Base-by-base conservation (phyloP, 306 rosid genomes). In the Citrullus amarus region DNA sequence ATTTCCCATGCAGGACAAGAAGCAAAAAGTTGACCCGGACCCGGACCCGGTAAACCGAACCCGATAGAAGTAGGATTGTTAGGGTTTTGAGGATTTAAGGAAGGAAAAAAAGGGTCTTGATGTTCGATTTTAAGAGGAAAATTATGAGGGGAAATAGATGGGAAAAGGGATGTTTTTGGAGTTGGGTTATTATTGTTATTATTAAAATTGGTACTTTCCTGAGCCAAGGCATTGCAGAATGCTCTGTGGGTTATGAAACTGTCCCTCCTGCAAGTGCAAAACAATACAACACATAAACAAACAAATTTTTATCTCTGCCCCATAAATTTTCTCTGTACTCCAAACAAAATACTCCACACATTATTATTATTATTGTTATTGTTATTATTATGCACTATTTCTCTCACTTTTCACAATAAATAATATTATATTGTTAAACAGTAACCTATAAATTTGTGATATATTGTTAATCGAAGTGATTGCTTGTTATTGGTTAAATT, bases 201-300 rank as follows among this genome's bases (percentile, higher is more conserved):
- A 30, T 60, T 68, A 59, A 70, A 67, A 14, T 39, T 41, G 57
- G 50, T 76, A 76, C 84, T 89, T 73, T 93, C 96, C 17, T 88
- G 94, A 62, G 96, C 87, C 82, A 93, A 84, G 55, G 91, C 97
- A 78, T 93, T 94, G 67, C 97, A 93, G 80, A 91, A 93, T 46
- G 93, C 96, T 85, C 97, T 91, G 83, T 93, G 97, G 53, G 97
- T 91, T 57, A 91, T 88, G 85, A 93, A 93, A 80, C 94, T 91
- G 87, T 93, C 97, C 85, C 97, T 93, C 81, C 97, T 93, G 57
- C 71, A 15, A 46, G 22, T 88, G 46, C 66, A 11, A 75, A 46
- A 30, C 50, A 78, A 76, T 67, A 77, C 77, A 84, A 79, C 54
- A 39, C 82, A 72, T 39, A 86, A 82, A 77, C 38, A 71, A 81